Evolutionary conservation across 83 land plant genomes (phyloP), one percentile per base, ranked within the genome.

Genomic region (Isoetes engelmannii): DNA sequence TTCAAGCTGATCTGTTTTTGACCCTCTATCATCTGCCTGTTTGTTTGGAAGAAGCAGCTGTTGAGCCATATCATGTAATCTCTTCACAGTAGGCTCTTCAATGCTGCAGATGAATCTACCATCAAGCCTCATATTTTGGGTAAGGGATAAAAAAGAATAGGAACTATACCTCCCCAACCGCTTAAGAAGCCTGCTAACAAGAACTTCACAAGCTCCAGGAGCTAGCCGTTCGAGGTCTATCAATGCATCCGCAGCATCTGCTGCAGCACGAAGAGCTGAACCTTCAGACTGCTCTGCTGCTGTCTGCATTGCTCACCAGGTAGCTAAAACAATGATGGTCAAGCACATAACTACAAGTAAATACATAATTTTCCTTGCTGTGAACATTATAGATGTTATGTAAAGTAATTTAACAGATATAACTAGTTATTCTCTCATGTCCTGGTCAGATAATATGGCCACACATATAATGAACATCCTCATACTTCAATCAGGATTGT

Each of bases 201-300:
- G 72, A 53, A 81, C 83, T 80, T 90, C 98, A 84, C 88, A 93
- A 6, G 89, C 89, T 47, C 96, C 96, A 51, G 98, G 92, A 21
- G 79, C 86, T 45, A 72, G 15, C 7, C 83, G 86, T 70, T 87
- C 96, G 83, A 93, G 71, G 51, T 93, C 84, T 69, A 84, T 81
- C 48, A 93, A 75, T 6, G 92, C 63, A 48, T 82, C 84, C 20
- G 84, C 84, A 15, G 84, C 84, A 77, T 85, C 85, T 48, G 79
- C 72, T 19, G 92, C 92, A 28, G 83, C 79, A 44, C 82, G 83
- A 8, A 78, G 74, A 53, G 77, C 79, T 21, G 84, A 67, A 7
- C 89, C 96, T 69, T 85, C 88, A 43, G 92, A 81, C 54, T 85
- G 87, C 76, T 89, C 98, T 61, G 79, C 85, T 55, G 84, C 78